Conservation (phyloP, 257 asterid genomes). For the Nicotiana otophora region DNA sequence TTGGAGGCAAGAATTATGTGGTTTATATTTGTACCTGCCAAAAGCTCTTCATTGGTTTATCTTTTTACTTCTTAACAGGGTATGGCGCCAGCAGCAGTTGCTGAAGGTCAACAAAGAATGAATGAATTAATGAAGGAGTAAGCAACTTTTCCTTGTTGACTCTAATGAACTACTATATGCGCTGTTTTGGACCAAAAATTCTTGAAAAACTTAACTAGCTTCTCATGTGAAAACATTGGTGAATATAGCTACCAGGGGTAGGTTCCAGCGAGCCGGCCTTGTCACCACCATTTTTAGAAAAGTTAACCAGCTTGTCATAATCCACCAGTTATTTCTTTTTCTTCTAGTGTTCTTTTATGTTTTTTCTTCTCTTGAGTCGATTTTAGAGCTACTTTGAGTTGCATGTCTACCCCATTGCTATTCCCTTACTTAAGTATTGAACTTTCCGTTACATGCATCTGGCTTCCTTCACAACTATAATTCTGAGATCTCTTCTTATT, state of each 20-base stretch:
- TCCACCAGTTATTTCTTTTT: neutral
- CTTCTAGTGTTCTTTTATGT: neutral
- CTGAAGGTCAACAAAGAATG: constrained; percentile 76
- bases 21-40: neutral
- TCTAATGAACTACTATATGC: neutral
- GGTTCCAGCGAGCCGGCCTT: neutral
- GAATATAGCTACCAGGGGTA: neutral
- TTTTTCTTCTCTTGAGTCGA: neutral
- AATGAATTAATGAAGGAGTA: constrained; percentile 62
- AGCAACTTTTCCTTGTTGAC: constrained; percentile 27
- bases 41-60: neutral
- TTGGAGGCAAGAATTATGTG: neutral
- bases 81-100: constrained; percentile 60
- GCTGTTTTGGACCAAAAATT: neutral
- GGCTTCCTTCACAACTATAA: neutral
- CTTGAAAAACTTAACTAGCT: neutral
- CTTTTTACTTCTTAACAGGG: constrained; percentile 43
- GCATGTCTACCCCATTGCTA: neutral
- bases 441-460: neutral
- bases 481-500: neutral
- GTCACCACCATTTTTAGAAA: neutral
- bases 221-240: neutral
- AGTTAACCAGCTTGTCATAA: neutral
- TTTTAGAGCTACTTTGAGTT: neutral
- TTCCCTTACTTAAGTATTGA: neutral